These are phyloP conservation scores for Pichia sp. DNA, from an alignment of 1,139 yeast genomes.

Conservation along the genomic window DNA sequence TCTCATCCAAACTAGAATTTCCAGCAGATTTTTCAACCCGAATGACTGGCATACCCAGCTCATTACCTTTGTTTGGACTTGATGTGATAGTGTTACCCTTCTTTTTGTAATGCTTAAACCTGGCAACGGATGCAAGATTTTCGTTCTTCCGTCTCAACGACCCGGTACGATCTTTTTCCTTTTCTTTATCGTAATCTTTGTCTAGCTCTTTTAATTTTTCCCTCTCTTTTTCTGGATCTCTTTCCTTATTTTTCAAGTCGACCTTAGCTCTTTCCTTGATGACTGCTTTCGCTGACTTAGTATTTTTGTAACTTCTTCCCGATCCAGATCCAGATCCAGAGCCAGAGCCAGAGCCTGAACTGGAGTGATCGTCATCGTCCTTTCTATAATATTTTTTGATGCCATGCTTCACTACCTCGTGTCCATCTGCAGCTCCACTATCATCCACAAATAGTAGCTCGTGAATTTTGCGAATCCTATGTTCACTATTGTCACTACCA, in stretches of 20 bases:
- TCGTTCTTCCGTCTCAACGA: conserved; percentile 22
- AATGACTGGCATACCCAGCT: conserved; percentile 3
- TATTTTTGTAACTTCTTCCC: background rate
- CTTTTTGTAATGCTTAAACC: conserved; percentile 26
- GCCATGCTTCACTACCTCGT: background rate
- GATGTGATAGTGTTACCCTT: background rate
- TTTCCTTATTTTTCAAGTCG: background rate
- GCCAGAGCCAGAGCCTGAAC: conserved; percentile 4
- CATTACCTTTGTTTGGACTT: background rate
- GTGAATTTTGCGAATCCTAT: conserved; percentile 9
- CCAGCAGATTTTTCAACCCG: conserved; percentile 8
- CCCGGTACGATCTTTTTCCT: conserved; percentile 17
- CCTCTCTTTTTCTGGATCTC: conserved; percentile 2
- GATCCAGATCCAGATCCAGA: conserved; percentile 2
- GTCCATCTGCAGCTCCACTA: background rate
- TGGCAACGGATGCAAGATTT: conserved; percentile 27
- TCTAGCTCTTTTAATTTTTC: background rate
- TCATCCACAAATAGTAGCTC: conserved; percentile 9
- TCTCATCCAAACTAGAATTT: conserved; percentile 1
- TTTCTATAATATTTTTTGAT: background rate
- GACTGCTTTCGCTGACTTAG: background rate
- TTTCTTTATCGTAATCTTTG: background rate
- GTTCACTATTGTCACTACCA: background rate
- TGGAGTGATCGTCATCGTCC: conserved; percentile 4
- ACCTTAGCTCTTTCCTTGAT: background rate